Base-by-base conservation (phyloP, 495 filamentous ascomycete species). In the Parmelia sp. region DNA sequence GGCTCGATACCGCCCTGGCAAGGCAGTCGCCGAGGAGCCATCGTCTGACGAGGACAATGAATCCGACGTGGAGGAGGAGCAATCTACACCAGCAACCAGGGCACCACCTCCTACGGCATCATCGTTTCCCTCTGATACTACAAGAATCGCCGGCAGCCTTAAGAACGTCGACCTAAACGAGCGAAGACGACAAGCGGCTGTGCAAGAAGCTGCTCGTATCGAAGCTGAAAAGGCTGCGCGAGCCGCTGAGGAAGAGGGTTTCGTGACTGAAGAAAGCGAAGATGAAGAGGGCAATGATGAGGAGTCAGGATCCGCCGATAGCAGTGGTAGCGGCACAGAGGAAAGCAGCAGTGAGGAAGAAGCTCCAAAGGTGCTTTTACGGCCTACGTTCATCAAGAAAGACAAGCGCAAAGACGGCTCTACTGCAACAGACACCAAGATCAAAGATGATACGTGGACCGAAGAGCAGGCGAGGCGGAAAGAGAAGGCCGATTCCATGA, bases 381-480 rank as follows among this genome's bases (percentile, higher is more conserved):
- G 92, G 53, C 94, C 94, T 14, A 96, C 90, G 27, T 97, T 99
- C 74, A 88, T 97, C 60, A 90, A 90, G 45, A 96, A 97, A 71
- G 84, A 81, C 58, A 82, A 90, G 66, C 85, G 94, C 55, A 79
- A 79, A 51, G 71, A 70, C 42, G 71, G 65, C 8, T 69, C 45
- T 55, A 62, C 64, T 21, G 60, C 65, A 35, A 66, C 72, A 1
- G 70, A 73, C 33, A 69, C 71, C 31, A 76, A 66, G 21, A 68
- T 73, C 23, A 77, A 80, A n/a, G 83, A 79, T 23, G 77, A 83
- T 61, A 65, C 69, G 42, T 72, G 71, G 27, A 84, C 78, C 0
- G 85, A 86, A 27, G 79, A 84, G 40, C 86, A 91, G 66, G 83
- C 78, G 5, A 76, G 77, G 5, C 73, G 74, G 36, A 86, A 84